Conservation (phyloP, 257 asterid genomes). For the Solanum pinnatisectum region DNA sequence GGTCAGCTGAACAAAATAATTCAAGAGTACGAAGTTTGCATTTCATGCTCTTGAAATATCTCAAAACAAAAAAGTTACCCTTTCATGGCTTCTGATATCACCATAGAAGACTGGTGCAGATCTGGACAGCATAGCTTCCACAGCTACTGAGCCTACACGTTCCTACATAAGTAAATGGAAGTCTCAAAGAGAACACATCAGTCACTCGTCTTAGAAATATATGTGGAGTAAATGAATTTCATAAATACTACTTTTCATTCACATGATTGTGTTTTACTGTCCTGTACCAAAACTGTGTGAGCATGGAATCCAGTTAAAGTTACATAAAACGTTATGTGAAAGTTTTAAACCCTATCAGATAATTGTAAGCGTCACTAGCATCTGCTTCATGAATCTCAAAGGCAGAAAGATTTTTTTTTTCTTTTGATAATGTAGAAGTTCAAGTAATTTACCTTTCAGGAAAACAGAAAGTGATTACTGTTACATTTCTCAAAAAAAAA, state of each 20-base stretch:
- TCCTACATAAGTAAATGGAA: slow-evolving; percentile 31
- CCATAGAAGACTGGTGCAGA: slow-evolving; percentile 84
- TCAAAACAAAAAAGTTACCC: slow-evolving; percentile 37
- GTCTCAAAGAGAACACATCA: slow-evolving; percentile 3
- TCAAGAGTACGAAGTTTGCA: neutral
- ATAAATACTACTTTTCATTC: neutral
- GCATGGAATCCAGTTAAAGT: neutral
- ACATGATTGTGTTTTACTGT: neutral
- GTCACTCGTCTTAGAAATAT: neutral
- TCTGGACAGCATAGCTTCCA: slow-evolving; percentile 87
- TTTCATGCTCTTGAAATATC: neutral
- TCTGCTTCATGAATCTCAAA: neutral
- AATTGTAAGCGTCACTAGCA: neutral
- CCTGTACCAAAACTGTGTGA: neutral
- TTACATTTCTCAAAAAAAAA: too few species aligned
- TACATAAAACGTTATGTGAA: neutral
- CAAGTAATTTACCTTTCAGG: neutral
- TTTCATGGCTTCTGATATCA: slow-evolving; percentile 90
- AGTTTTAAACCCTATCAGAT: neutral
- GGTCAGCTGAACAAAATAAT: neutral
- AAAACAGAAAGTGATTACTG: neutral
- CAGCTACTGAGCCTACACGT: slow-evolving; percentile 45
- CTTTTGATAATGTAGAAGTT: neutral
- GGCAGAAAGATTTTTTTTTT: neutral
- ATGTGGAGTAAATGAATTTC: neutral